These are phyloP conservation scores for Nyssa sinensis DNA, from an alignment of 148 eudicot genomes.

Conservation along the genomic window DNA sequence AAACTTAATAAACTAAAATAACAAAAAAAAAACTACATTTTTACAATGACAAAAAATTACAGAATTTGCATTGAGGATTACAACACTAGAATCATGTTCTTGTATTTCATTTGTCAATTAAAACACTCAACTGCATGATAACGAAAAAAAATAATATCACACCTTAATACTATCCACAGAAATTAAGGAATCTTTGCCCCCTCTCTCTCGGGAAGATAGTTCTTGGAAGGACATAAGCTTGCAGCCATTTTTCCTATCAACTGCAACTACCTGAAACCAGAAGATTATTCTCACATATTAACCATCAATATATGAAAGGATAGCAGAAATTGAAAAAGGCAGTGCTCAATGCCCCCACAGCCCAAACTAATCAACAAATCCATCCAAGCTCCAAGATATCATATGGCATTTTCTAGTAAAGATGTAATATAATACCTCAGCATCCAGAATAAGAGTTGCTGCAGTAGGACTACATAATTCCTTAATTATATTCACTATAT, in stretches of 20 bases:
- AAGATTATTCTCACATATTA: not conserved
- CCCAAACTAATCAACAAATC: conserved; percentile 4
- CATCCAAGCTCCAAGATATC: not conserved
- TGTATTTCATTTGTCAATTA: not conserved
- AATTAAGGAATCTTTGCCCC: conserved; percentile 61
- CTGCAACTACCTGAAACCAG: conserved; percentile 77
- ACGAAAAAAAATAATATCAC: not conserved
- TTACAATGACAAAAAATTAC: no score
- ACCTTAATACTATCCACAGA: conserved; percentile 83
- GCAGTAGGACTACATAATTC: conserved; percentile 58
- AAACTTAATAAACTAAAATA: no score
- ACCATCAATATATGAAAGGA: not conserved
- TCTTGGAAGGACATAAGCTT: conserved; percentile 92
- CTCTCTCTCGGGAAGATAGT: conserved; percentile 89
- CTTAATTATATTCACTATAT: conserved; percentile 68
- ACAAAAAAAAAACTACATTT: no score
- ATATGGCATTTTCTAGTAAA: conserved; percentile 7
- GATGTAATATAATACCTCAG: conserved; percentile 76
- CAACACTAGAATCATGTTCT: not conserved
- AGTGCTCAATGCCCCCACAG: not conserved
- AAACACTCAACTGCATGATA: not conserved
- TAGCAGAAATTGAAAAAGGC: not conserved
- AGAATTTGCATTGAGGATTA: not conserved
- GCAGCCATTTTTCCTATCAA: conserved; percentile 74
- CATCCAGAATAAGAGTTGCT: conserved; percentile 70